Percentiles rank a stretch among this genome's conserved stretches.
Conservation (phyloP, 2,329 filamentous ascomycete species). For the Pseudocercospora fuligena region DNA sequence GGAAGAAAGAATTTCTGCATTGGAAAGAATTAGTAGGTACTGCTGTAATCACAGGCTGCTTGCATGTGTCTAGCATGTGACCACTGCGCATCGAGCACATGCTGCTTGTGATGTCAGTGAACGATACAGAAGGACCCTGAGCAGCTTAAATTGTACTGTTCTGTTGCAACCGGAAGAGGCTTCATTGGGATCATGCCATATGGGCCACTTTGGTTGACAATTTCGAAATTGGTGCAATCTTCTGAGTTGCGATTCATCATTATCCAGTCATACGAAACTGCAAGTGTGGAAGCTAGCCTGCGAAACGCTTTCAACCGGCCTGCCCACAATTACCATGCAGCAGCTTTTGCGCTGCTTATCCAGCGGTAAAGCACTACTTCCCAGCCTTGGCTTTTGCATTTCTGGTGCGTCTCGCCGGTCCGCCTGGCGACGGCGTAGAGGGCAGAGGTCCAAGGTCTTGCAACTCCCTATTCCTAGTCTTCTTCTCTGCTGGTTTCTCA, state of each 20-base stretch:
- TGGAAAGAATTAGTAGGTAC: too few relatives aligned
- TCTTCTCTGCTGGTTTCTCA: constrained; percentile 17
- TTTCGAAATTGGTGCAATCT: too few relatives aligned
- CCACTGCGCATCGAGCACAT: too few relatives aligned
- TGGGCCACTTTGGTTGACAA: too few relatives aligned
- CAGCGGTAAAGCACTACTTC: constrained; percentile 15
- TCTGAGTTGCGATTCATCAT: not conserved
- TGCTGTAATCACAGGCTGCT: too few relatives aligned
- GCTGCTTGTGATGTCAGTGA: too few relatives aligned
- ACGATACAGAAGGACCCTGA: too few relatives aligned
- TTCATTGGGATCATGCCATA: too few relatives aligned
- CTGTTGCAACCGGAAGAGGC: too few relatives aligned
- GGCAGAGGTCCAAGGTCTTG: constrained; percentile 12
- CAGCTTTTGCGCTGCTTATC: not conserved
- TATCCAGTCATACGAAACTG: not conserved
- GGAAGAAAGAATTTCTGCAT: too few relatives aligned
- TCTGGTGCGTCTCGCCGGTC: constrained; percentile 29
- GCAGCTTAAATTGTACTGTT: too few relatives aligned
- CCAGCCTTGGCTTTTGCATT: constrained; percentile 29
- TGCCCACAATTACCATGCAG: not conserved
- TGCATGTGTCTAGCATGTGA: too few relatives aligned
- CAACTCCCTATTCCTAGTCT: constrained; percentile 19
- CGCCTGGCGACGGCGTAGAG: constrained; percentile 12
- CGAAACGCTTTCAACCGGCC: constrained; percentile 6
- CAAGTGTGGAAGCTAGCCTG: not conserved